These are phyloP conservation scores for Cladosporium sp. DNA, from an alignment of 2,329 filamentous ascomycete genomes.

Conservation along the genomic window DNA sequence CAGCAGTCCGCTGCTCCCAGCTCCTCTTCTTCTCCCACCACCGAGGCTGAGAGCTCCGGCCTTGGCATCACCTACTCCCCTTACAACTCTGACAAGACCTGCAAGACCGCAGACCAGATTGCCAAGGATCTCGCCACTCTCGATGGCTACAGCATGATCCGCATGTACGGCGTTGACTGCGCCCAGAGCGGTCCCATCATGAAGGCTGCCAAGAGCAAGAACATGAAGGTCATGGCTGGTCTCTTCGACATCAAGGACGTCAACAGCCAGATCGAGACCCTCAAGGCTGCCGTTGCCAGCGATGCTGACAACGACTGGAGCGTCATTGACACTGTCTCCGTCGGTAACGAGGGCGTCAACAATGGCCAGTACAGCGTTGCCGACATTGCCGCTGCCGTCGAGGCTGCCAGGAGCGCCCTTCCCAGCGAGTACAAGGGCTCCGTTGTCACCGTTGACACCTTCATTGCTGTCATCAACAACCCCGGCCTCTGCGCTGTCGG, in stretches of 20 bases:
- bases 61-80: conserved; percentile 57
- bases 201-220: conserved; percentile 58
- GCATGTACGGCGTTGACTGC: conserved; percentile 78
- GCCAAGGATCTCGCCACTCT: conserved; percentile 59
- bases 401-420: conserved; percentile 54
- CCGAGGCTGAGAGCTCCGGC: conserved; percentile 19
- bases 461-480: conserved; percentile 62
- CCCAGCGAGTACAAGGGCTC: conserved; percentile 64
- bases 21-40: not conserved
- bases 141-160: conserved; percentile 60
- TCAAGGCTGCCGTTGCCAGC: conserved; percentile 52
- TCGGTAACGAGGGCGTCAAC: conserved; percentile 81
- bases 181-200: conserved; percentile 63
- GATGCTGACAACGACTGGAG: conserved; percentile 57
- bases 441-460: conserved; percentile 78
- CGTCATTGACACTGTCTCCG: conserved; percentile 63
- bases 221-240: conserved; percentile 69
- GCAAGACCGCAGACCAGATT: conserved; percentile 64
- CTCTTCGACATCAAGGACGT: conserved; percentile 62
- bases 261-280: conserved; percentile 53
- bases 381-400: conserved; percentile 57
- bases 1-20: not conserved
- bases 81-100: conserved; percentile 54
- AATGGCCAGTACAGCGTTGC: conserved; percentile 48
- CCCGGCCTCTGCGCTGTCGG: conserved; percentile 70